Evolutionary conservation across 768 basidiomycete species (phyloP).

Genomic region (Termitomyces sp.): DNA sequence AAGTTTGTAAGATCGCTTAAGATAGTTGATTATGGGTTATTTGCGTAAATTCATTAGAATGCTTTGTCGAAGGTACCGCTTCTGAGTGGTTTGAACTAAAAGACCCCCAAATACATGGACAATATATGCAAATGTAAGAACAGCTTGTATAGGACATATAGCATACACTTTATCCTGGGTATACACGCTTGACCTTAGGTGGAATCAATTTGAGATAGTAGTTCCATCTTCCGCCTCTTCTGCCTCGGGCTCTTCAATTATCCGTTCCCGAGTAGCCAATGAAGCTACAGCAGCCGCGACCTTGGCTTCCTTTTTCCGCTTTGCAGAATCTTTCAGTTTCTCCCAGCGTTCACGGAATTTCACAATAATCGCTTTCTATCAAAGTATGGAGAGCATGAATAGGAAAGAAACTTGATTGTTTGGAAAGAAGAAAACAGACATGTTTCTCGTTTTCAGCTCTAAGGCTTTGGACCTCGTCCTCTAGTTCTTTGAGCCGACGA

Average conservation of each 20-base stretch:
- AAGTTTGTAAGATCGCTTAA: conserved; percentile 51
- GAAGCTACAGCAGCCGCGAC: conserved; percentile 43
- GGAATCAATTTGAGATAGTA: conserved; percentile 11
- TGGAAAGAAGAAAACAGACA: conserved; percentile 33
- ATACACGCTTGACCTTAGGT: neutral
- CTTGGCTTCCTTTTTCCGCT: conserved; percentile 77
- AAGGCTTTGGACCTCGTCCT: conserved; percentile 65
- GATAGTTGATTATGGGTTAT: conserved; percentile 67
- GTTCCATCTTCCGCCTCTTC: conserved; percentile 43
- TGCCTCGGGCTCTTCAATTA: conserved; percentile 67
- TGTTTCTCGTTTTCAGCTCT: conserved; percentile 79
- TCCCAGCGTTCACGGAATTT: conserved; percentile 88
- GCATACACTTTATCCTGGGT: conserved; percentile 4
- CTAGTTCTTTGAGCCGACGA: conserved; percentile 71
- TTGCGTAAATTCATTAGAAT: conserved; percentile 39
- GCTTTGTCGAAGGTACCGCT: neutral
- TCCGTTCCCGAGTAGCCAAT: conserved; percentile 54
- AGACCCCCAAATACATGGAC: too few species aligned
- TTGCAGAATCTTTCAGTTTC: conserved; percentile 84
- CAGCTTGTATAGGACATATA: neutral
- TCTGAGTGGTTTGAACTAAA: neutral
- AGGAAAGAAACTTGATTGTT: neutral
- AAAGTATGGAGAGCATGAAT: conserved; percentile 12
- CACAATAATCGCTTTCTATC: conserved; percentile 75
- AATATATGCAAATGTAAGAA: neutral